These are phyloP conservation scores for Moringa oleifera DNA, from an alignment of 345 rosid genomes.

Conservation along the genomic window DNA sequence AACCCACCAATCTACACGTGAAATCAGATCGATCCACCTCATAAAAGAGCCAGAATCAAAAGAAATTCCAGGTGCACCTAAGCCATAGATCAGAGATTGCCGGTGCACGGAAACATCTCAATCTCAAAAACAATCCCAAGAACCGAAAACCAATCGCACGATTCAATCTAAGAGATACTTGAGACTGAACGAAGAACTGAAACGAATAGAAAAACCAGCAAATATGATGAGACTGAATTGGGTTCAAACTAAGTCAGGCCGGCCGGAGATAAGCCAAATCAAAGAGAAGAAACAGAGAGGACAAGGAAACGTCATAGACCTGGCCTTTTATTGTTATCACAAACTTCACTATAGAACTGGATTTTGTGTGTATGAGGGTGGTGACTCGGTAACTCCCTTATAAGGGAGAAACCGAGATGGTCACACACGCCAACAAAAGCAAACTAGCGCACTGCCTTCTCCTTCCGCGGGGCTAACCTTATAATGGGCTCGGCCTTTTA, in stretches of 20 bases:
- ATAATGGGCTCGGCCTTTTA: slow-evolving; percentile 15
- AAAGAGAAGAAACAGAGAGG: slow-evolving; percentile 7
- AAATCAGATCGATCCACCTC: slow-evolving; percentile 42
- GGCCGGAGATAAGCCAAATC: neutral
- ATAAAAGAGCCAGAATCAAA: slow-evolving; percentile 1
- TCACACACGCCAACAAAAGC: neutral
- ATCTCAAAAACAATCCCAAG: neutral
- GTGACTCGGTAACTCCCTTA: no score
- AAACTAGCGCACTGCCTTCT: no score
- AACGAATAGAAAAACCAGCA: neutral
- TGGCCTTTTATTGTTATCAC: neutral
- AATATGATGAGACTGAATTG: neutral
- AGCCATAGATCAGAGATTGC: neutral
- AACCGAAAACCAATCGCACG: no score
- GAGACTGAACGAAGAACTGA: neutral
- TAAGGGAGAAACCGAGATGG: no score
- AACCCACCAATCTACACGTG: slow-evolving; percentile 19
- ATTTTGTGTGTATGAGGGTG: no score
- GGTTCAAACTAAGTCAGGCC: neutral
- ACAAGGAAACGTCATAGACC: slow-evolving; percentile 9
- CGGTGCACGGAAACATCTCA: slow-evolving; percentile 9
- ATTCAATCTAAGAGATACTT: neutral
- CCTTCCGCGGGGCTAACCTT: slow-evolving; percentile 10
- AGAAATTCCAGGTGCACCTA: slow-evolving; percentile 12
- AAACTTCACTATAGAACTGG: neutral